Evolutionary conservation across 2,329 filamentous ascomycete genomes (phyloP).

Genomic region (Penicillium sp.): DNA sequence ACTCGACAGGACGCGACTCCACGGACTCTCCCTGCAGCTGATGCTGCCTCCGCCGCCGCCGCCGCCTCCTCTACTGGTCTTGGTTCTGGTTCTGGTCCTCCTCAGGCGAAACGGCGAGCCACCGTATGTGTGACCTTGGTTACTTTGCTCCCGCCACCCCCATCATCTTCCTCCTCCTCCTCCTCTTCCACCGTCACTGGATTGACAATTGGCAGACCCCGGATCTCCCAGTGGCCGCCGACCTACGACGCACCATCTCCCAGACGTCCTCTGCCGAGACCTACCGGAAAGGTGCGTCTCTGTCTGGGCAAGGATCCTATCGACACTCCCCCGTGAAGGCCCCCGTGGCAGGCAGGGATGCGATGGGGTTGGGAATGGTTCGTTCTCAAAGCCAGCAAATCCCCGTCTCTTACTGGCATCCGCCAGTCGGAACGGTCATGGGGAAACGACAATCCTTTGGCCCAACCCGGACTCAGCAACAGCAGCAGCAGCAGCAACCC

Average conservation of each 20-base stretch:
- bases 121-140: conserved; percentile 50
- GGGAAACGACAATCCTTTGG: conserved; percentile 40
- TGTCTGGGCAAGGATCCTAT: conserved; percentile 33
- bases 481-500: conserved; percentile 20
- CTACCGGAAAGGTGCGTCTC: conserved; percentile 33
- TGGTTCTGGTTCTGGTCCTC: conserved; percentile 41
- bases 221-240: conserved; percentile 40
- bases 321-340: conserved; percentile 31
- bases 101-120: conserved; percentile 49
- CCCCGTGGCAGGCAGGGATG: neutral
- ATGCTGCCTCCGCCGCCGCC: neutral
- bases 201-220: conserved; percentile 50
- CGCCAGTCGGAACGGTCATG: conserved; percentile 28
- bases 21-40: conserved; percentile 37
- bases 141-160: conserved; percentile 41
- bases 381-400: conserved; percentile 46
- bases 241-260: conserved; percentile 38
- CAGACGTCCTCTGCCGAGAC: conserved; percentile 36
- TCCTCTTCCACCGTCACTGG: conserved; percentile 35
- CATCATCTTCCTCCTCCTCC: conserved; percentile 32
- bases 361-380: conserved; percentile 30
- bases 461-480: conserved; percentile 25
- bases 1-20: conserved; percentile 46
- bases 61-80: neutral
- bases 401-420: conserved; percentile 38